Base-by-base conservation (phyloP, 371 early-diverging fungal species). In the Caulochytrium protostelioides region DNA sequence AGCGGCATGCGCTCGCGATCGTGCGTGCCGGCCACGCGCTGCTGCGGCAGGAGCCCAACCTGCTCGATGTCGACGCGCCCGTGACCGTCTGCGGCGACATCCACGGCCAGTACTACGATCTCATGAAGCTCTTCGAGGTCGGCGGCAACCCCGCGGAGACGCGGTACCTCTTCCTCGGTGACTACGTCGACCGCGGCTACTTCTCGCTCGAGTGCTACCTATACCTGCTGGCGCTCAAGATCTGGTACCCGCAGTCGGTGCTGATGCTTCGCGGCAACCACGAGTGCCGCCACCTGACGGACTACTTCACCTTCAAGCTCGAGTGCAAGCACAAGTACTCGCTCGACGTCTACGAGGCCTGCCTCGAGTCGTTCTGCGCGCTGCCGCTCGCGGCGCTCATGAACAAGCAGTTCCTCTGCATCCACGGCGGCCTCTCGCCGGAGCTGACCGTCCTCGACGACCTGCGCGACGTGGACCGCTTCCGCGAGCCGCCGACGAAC, bases 31-130 rank as follows among this genome's bases (percentile, higher is more conserved):
- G 72, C 12, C 74, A 78, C 9, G 75, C 73, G 20, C 36, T 84
- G 7, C 51, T 90, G 35, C 67, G 52, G 30, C 59, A 57, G 34
- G 95, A 94, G 48, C 71, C 74, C 8, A 94, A 74, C 30, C 39
- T 94, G 37, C 52, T 94, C 24, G 76, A 83, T 34, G 69, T 90
- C 15, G 76, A 72, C 37, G 83, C 91, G 10, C 95, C 91, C 2
- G 67, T 90, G 27, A 90, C 87, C 72, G 84, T 92, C 9, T 90
- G 94, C 50, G 99, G 99, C 24, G 99, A 99, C 60, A 80, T 99
- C 22, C 99, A 99, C 52, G 99, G 99, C 6, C 99, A 99, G 56
- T 97, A 77, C 57, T 89, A 74, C 48, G 99, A 99, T 59, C 64
- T 99, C 47, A 79, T 97, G 78, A 92, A 89, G 50, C 65, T 99